Evolutionary conservation across 2,329 filamentous ascomycete species (phyloP), one percentile per base, ranked within the genome.

Genomic region (Pseudocercospora musae): DNA sequence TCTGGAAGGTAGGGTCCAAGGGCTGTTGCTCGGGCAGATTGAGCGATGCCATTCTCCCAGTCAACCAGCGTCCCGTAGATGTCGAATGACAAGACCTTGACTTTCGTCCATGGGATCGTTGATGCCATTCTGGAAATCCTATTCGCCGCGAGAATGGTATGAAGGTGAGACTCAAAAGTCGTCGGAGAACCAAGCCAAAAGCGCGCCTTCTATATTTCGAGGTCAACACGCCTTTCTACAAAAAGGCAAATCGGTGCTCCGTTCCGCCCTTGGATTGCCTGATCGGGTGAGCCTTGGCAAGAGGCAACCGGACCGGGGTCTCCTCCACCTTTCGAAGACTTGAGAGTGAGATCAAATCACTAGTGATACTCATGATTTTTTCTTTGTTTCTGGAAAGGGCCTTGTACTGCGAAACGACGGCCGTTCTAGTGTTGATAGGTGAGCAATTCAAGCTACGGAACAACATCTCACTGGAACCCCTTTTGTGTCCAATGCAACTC

Each of bases 31-130:
- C 80, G 72, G 1, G 92, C 80, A 2, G 83, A 80, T 2, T 75
- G 67, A 57, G 83, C 75, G 60, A 91, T 83, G 62, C 89, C 89
- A n/a, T 78, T 73, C 74, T 92, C 88, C 89, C 89, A 92, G 79
- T 93, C 89, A 63, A 93, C 85, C 3, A 93, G 82, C 0, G 90
- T 94, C 74, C 90, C 89, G 75, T 90, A 93, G 78, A 89, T 87
- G 76, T 94, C 90, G 76, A 93, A 92, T 70, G 86, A 87, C 55
- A 91, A 84, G 62, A 85, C 76, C 58, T 73, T 74, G 64, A 73
- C 59, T 15, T 68, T 50, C 4, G 62, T 66, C 72, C 72, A 74
- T 42, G 70, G 65, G 48, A 73, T 70, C 18, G 55, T 49, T 40
- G 70, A 64, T 49, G 70, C 58, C 69, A 71, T 71, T 13, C 27